Conservation (phyloP, 2,329 filamentous ascomycete genomes). For the Paecilomyces niveus region DNA sequence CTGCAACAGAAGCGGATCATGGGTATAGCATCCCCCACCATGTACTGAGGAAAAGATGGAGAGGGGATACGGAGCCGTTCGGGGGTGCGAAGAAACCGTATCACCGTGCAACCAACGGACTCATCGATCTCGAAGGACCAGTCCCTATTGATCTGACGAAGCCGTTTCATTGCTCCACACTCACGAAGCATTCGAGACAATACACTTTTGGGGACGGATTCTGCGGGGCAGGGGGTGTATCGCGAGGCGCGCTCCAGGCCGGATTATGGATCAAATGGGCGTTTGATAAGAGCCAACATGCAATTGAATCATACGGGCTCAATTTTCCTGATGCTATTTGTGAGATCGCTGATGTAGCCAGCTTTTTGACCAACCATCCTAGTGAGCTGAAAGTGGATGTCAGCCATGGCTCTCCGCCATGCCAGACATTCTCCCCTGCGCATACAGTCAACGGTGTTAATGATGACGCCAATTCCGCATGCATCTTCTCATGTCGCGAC, state of each 20-base stretch:
- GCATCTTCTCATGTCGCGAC: constrained; percentile 41
- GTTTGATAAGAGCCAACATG: constrained; percentile 55
- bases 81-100: constrained; percentile 13
- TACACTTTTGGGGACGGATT: constrained; percentile 68
- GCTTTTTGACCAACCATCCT: constrained; percentile 27
- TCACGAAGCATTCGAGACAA: constrained; percentile 15
- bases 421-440: constrained; percentile 66
- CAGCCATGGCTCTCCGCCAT: constrained; percentile 69
- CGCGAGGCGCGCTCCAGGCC: constrained; percentile 53
- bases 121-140: not conserved
- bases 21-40: constrained; percentile 6
- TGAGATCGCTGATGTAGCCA: constrained; percentile 40
- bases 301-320: constrained; percentile 49
- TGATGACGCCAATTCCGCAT: constrained; percentile 61
- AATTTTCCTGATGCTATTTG: constrained; percentile 47
- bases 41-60: constrained; percentile 24
- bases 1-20: constrained; percentile 21
- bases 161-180: constrained; percentile 26
- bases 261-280: constrained; percentile 56
- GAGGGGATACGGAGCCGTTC: constrained; percentile 23
- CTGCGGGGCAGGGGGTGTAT: constrained; percentile 65
- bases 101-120: not conserved
- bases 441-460: constrained; percentile 54
- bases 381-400: constrained; percentile 52
- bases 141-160: constrained; percentile 14